A percentile compares a stretch with the other conserved stretches of the same genome.
These are phyloP conservation scores for Plenodomus biglobosus DNA, from an alignment of 2,329 filamentous ascomycete genomes.

Conservation along the genomic window DNA sequence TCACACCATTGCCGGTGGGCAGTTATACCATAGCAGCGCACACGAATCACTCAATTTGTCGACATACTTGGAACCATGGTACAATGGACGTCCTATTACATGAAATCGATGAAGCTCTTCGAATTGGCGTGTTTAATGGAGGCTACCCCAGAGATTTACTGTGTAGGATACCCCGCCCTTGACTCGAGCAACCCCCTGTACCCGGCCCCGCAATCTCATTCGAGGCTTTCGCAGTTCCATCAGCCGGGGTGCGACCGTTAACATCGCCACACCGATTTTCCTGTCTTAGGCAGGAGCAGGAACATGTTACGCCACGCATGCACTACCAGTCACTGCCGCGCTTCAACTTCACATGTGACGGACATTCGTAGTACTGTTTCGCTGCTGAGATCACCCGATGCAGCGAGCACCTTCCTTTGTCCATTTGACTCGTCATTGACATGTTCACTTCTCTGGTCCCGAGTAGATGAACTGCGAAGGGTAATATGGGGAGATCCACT, in stretches of 20 bases:
- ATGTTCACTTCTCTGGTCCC: neutral
- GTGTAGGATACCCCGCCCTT: neutral
- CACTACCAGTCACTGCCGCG: neutral
- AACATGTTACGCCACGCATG: neutral
- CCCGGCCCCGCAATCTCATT: neutral
- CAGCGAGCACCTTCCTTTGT: neutral
- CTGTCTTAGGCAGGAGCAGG: neutral
- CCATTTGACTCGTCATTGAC: too few species aligned
- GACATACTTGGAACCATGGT: too few species aligned
- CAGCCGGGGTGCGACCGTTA: neutral
- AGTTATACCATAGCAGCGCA: too few species aligned
- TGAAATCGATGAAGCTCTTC: too few species aligned
- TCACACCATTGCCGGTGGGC: too few species aligned
- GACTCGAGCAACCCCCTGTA: neutral
- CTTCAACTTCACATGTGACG: neutral
- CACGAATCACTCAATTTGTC: too few species aligned
- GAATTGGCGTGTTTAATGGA: too few species aligned
- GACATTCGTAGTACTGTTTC: neutral
- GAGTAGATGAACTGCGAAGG: neutral
- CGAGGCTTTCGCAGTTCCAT: neutral
- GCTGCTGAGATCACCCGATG: neutral
- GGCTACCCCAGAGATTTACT: too few species aligned
- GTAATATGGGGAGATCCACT: neutral
- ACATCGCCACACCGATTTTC: neutral
- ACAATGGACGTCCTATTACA: too few species aligned